Evolutionary conservation across 2,329 filamentous ascomycete genomes (phyloP).

Genomic region (Coniochaeta sp.): DNA sequence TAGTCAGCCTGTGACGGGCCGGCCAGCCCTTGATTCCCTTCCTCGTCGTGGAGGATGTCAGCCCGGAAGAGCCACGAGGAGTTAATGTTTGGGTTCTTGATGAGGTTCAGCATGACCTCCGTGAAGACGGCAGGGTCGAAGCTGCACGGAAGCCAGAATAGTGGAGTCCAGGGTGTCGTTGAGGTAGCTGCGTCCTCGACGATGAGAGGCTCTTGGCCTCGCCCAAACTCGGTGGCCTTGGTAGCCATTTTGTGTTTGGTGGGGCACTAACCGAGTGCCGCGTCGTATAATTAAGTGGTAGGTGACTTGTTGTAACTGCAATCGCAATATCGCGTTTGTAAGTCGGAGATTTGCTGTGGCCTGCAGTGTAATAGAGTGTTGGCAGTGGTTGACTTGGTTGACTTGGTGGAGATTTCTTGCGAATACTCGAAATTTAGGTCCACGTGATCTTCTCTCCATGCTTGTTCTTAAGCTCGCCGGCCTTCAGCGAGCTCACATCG

Average conservation of each 20-base stretch:
- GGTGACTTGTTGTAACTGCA: neutral
- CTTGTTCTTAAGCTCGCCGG: conserved; percentile 31
- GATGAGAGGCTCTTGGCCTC: conserved; percentile 21
- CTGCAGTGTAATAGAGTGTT: neutral
- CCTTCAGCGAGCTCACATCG: conserved; percentile 11
- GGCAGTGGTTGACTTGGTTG: neutral
- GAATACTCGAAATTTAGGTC: conserved; percentile 12
- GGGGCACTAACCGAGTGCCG: neutral
- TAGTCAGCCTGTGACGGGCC: neutral
- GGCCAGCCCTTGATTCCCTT: conserved; percentile 19
- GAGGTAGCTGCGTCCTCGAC: conserved; percentile 23
- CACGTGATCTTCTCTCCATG: conserved; percentile 34
- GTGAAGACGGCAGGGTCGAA: conserved; percentile 59
- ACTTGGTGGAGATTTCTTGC: neutral
- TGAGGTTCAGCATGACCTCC: conserved; percentile 63
- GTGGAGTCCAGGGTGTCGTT: conserved; percentile 40
- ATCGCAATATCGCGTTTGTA: neutral
- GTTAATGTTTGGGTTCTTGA: conserved; percentile 74
- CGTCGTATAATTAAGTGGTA: neutral
- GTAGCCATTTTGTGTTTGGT: conserved; percentile 20
- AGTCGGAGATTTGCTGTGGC: conserved; percentile 1
- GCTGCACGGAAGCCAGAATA: conserved; percentile 48
- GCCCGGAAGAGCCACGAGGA: conserved; percentile 72
- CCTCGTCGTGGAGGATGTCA: conserved; percentile 58
- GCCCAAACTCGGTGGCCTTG: conserved; percentile 24